Percentiles rank a stretch among this genome's conserved stretches.
These are phyloP conservation scores for Neonectria magnoliae DNA, from an alignment of 2,329 filamentous ascomycete genomes.

Conservation along the genomic window DNA sequence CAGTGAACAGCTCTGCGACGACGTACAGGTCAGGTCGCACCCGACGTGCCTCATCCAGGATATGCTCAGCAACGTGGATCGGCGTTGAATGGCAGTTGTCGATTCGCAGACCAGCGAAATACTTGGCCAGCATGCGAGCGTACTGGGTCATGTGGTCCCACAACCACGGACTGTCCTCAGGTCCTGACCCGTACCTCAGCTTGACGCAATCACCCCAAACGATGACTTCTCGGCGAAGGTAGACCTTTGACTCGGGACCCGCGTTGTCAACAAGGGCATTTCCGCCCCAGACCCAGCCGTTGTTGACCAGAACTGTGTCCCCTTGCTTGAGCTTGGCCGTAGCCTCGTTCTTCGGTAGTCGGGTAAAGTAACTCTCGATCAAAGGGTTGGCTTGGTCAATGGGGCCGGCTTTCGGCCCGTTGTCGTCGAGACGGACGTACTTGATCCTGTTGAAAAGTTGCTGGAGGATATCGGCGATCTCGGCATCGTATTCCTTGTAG, in stretches of 20 bases:
- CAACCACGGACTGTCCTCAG: slow-evolving; percentile 88
- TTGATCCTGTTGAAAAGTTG: slow-evolving; percentile 95
- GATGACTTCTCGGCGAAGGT: slow-evolving; percentile 94
- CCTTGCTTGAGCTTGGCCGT: slow-evolving; percentile 81
- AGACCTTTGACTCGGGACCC: slow-evolving; percentile 88
- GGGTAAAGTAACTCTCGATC: slow-evolving; percentile 95
- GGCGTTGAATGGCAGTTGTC: slow-evolving; percentile 99
- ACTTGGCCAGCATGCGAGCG: slow-evolving; percentile 89
- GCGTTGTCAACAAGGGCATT: slow-evolving; percentile 95
- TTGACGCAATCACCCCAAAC: slow-evolving; percentile 99
- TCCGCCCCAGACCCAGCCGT: slow-evolving; percentile 98
- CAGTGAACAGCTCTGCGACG: slow-evolving; percentile 94
- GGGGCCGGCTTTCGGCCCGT: slow-evolving; percentile 86
- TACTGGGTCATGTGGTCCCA: slow-evolving; percentile 98
- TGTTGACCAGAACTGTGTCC: slow-evolving; percentile 87
- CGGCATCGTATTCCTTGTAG: slow-evolving; percentile 91
- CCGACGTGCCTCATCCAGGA: slow-evolving; percentile 90
- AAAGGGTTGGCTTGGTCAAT: slow-evolving; percentile 82
- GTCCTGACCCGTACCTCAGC: slow-evolving; percentile 83
- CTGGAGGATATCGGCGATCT: slow-evolving; percentile 84
- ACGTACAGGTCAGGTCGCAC: slow-evolving; percentile 90
- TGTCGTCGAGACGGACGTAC: slow-evolving; percentile 90
- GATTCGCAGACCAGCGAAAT: slow-evolving; percentile 94
- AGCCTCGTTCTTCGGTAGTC: slow-evolving; percentile 80
- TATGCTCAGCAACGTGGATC: slow-evolving; percentile 91